Base-by-base conservation (phyloP, 73 alveolate genomes). In the Breviolum minutum region DNA sequence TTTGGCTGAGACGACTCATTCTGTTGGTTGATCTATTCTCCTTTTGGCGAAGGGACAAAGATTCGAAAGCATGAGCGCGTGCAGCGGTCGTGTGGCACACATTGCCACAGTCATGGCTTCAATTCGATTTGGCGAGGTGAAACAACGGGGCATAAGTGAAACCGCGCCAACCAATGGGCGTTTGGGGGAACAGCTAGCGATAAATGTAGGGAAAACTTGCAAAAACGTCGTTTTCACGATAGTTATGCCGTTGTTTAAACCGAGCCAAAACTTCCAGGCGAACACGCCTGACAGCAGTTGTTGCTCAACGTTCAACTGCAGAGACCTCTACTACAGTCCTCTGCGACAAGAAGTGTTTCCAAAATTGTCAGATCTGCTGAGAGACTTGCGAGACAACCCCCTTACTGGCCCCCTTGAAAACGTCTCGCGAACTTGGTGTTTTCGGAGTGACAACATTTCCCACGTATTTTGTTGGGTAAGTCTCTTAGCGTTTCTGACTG, bases 341-440 rank as follows among this genome's bases (percentile, higher is more conserved):
- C 93, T 84, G 93, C 93, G 66, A 84, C 73, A 54, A 13, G 70
- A 84, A 84, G 93, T 84, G 93, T 84, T 84, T 84, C 93, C 93
- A 84, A 84, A 84, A 84, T 84, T 84, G 93, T 61, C 91, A 61
- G 93, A 61, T 84, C 73, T 32, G 74, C 93, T 14, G 71, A 54
- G 90, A 81, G 90, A 81, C 90, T 79, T n/a, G 64, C 63, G 87
- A 79, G 14, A 11, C 63, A 9, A 22, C 27, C 24, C 87, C n/a
- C 19, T 17, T 29, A 32, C 5, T 8, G 54, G 63, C 27, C 16
- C 17, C 63, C 63, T 6, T 13, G 0, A 27, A 76, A 76, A 62
- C 26, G 63, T 27, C 64, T 10, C 27, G 77, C 24, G 77, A 17
- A 68, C 24, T 68, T 68, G 1, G n/a, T 17, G 24, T 17, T 2